Percentiles rank a stretch among this genome's conserved stretches.
phyloP scores from a whole-genome alignment of 495 filamentous ascomycete species.

The Niebla homalea region DNA sequence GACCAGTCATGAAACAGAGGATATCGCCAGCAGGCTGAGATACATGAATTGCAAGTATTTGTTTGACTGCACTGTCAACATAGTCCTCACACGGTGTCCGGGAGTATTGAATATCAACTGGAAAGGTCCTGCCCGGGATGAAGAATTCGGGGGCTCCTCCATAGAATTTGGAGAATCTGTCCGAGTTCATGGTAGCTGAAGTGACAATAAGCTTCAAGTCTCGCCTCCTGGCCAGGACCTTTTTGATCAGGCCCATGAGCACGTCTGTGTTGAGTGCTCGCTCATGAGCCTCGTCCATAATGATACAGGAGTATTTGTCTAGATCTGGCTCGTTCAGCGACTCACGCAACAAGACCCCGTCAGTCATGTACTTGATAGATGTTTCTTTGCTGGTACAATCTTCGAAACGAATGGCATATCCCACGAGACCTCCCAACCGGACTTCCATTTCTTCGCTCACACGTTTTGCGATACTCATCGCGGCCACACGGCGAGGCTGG shows the following conservation, averaged over 20 bases:
- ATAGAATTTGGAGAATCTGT: conserved; percentile 90
- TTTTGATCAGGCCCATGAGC: conserved; percentile 94
- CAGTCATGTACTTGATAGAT: conserved; percentile 98
- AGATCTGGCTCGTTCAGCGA: conserved; percentile 83
- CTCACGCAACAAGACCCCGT: conserved; percentile 89
- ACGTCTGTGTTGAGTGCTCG: conserved; percentile 95
- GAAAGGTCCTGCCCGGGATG: conserved; percentile 94
- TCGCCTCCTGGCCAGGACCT: conserved; percentile 76
- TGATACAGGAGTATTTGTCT: conserved; percentile 94
- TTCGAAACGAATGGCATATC: conserved; percentile 97
- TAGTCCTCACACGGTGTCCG: conserved; percentile 95
- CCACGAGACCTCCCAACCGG: conserved; percentile 75
- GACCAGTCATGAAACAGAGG: conserved; percentile 97
- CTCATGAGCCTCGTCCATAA: conserved; percentile 99
- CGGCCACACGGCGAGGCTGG: conserved; percentile 86
- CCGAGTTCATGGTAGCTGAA: conserved; percentile 96
- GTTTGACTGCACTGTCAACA: conserved; percentile 92
- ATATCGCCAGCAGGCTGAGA: conserved; percentile 88
- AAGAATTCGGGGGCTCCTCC: conserved; percentile 96
- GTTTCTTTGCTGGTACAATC: conserved; percentile 95
- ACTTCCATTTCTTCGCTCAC: conserved; percentile 99
- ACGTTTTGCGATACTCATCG: conserved; percentile 98
- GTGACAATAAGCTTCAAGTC: conserved; percentile 97
- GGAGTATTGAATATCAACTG: conserved; percentile 92
- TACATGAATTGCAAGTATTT: conserved; percentile 93